Evolutionary conservation across 495 filamentous ascomycete species (phyloP).

Genomic region (Lineolata rhizophorae): DNA sequence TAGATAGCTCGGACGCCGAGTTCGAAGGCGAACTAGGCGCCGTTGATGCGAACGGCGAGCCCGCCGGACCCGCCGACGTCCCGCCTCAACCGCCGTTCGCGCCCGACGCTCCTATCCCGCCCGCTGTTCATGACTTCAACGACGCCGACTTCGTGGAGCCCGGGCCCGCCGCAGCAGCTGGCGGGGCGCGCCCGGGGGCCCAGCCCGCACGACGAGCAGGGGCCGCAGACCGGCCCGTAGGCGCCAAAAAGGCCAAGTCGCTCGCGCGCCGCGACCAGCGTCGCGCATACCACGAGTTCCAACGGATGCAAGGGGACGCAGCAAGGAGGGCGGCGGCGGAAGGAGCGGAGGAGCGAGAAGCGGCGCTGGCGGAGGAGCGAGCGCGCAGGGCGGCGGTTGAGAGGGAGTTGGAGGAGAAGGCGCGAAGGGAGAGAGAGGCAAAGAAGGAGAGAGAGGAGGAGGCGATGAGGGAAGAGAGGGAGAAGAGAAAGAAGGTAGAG

Average conservation of each 20-base stretch:
- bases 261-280: constrained; percentile 25
- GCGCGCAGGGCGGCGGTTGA: constrained; percentile 14
- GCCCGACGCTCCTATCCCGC: too few relatives aligned
- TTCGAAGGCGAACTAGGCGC: neutral
- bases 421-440: neutral
- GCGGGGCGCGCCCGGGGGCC: too few relatives aligned
- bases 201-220: neutral
- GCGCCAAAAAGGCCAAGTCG: constrained; percentile 26
- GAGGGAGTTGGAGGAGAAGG: constrained; percentile 1
- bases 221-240: constrained; percentile 15
- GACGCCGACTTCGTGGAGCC: too few relatives aligned
- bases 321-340: constrained; percentile 16
- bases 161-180: too few relatives aligned
- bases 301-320: constrained; percentile 19
- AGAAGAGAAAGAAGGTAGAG: too few relatives aligned
- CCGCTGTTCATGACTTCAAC: too few relatives aligned
- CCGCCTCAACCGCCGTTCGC: constrained; percentile 3
- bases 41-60: constrained; percentile 1
- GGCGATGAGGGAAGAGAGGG: neutral
- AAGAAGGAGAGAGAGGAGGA: neutral
- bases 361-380: constrained; percentile 17
- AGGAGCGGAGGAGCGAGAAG: constrained; percentile 18
- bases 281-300: constrained; percentile 26
- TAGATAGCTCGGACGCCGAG: neutral
- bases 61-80: constrained; percentile 2